Evolutionary conservation across 176 grass and related monocot species (phyloP), one percentile per base, ranked within the genome.

Genomic region (Bromus sterilis): DNA sequence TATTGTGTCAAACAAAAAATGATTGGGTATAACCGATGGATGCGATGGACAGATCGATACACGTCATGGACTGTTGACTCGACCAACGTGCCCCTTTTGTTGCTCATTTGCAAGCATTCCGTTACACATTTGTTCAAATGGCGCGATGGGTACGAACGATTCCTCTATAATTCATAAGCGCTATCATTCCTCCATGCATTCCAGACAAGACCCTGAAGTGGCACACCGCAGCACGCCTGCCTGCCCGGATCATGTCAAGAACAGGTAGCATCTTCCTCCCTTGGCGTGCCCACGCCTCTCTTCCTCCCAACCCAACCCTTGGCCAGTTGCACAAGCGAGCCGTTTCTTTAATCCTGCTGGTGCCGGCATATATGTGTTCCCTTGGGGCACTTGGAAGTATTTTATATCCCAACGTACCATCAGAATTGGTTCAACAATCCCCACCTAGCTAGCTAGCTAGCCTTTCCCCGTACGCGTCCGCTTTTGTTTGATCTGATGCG

Each of bases 401-500:
- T 21, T 42, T 61, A 74, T 18, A 70, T 62, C 5, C 26, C 3
- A 42, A 31, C 5, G n/a, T 49, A 61, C 60, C 28, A 31, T 25
- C 21, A 39, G 37, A 44, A 53, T 89, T 70, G 21, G 41, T 42
- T 85, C 63, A 56, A 60, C 71, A 4, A 29, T 89, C 44, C 35
- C 71, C 63, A 81, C 71, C 82, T 77, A 49, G 33, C 61, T n/a
- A n/a, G n/a, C n/a, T n/a, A n/a, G n/a, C n/a, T n/a, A n/a, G n/a
- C n/a, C n/a, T n/a, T 41, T 41, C 16, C 18, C 24, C 11, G 9
- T 84, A 51, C 1, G 13, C 75, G 76, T 70, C 69, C 41, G 71
- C 56, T 55, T 66, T 40, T 32, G 18, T 66, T 76, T 61, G 37
- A 61, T 63, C 59, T 31, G 71, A 77, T 63, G n/a, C 46, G 16